Percentiles rank a stretch among this genome's conserved stretches.
Conservation (phyloP, 176 grass and related monocot genomes). For the Pharus latifolius region DNA sequence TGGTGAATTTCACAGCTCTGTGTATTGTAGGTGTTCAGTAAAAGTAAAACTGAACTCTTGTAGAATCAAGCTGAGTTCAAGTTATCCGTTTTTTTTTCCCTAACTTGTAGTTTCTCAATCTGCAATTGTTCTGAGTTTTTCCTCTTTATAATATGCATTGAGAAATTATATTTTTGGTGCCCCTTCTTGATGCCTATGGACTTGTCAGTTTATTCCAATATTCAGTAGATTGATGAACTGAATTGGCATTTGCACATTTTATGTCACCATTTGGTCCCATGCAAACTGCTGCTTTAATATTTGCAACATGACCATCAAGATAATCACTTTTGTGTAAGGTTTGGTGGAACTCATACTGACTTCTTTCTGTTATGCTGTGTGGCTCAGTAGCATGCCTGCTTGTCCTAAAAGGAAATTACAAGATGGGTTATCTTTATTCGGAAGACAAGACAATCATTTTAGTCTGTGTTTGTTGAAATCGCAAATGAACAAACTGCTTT, state of each 20-base stretch:
- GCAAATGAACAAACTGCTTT: background rate
- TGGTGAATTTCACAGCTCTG: background rate
- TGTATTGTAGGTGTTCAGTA: background rate
- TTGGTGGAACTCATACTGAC: too few relatives aligned
- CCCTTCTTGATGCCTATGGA: background rate
- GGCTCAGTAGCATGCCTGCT: too few relatives aligned
- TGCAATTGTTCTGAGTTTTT: background rate
- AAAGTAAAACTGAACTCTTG: background rate
- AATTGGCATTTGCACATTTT: background rate
- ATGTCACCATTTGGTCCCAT: background rate
- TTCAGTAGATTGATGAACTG: background rate
- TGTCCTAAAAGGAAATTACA: too few relatives aligned
- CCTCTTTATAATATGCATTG: background rate
- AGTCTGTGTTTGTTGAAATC: too few relatives aligned
- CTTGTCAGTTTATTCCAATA: background rate
- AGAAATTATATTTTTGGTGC: background rate
- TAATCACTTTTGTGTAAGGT: background rate
- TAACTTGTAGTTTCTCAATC: background rate
- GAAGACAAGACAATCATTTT: too few relatives aligned
- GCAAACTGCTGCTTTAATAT: background rate
- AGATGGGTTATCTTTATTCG: too few relatives aligned
- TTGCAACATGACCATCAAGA: background rate
- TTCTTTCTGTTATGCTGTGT: too few relatives aligned
- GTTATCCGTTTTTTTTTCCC: background rate
- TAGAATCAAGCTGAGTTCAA: background rate